phyloP scores from a whole-genome alignment of 306 rosid genomes.

The Lithocarpus polystachyus region DNA sequence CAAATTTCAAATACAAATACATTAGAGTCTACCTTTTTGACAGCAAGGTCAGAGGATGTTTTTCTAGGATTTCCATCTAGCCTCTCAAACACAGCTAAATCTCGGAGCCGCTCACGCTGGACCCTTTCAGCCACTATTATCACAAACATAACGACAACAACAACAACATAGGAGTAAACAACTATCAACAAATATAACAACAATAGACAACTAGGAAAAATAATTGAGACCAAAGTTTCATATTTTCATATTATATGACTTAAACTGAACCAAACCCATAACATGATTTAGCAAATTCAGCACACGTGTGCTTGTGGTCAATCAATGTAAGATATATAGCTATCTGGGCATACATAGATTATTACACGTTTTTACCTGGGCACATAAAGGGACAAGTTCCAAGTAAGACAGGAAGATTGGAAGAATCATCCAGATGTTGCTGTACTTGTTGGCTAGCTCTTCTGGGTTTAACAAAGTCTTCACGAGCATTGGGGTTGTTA shows the following conservation, averaged over 20 bases:
- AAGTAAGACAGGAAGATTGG: slow-evolving; percentile 34
- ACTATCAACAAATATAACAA: too few species aligned
- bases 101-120: slow-evolving; percentile 74
- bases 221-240: too few species aligned
- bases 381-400: slow-evolving; percentile 87
- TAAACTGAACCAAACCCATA: too few species aligned
- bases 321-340: too few species aligned
- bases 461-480: slow-evolving; percentile 4
- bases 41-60: slow-evolving; percentile 71
- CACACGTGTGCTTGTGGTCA: too few species aligned
- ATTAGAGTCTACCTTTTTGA: slow-evolving; percentile 63
- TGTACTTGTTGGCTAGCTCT: slow-evolving; percentile 1
- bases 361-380: slow-evolving; percentile 49
- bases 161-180: not conserved
- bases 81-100: slow-evolving; percentile 93
- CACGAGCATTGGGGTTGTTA: slow-evolving; percentile 3
- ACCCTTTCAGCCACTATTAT: slow-evolving; percentile 69
- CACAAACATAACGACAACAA: not conserved
- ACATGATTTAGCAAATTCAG: too few species aligned
- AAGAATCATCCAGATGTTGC: slow-evolving; percentile 5
- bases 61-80: slow-evolving; percentile 56
- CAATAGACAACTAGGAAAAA: too few species aligned
- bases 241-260: too few species aligned
- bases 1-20: not conserved
- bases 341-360: too few species aligned